A percentile compares a stretch with the other conserved stretches of the same genome.
Conservation (phyloP, 495 filamentous ascomycete species). For the Tuber borchii region DNA sequence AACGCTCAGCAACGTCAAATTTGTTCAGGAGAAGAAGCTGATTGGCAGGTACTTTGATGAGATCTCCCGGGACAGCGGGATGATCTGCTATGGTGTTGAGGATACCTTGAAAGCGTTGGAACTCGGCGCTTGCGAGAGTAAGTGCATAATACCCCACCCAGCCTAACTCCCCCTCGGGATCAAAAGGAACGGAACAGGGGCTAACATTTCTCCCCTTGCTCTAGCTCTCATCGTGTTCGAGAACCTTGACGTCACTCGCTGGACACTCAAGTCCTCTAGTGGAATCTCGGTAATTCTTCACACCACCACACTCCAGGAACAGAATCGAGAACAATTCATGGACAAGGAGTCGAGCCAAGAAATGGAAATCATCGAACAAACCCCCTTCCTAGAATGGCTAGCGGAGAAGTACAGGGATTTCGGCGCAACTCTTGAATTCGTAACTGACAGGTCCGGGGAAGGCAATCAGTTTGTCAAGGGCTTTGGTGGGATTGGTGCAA, state of each 20-base stretch:
- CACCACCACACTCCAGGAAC: constrained; percentile 79
- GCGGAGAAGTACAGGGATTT: constrained; percentile 97
- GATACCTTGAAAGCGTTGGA: constrained; percentile 98
- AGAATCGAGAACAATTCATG: constrained; percentile 74
- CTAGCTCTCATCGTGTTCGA: constrained; percentile 86
- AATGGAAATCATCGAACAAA: constrained; percentile 82
- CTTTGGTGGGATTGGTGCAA: constrained; percentile 94
- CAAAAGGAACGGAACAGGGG: background rate
- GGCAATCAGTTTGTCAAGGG: constrained; percentile 99
- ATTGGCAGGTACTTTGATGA: constrained; percentile 98
- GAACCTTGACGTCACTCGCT: constrained; percentile 89
- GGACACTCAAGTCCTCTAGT: constrained; percentile 69
- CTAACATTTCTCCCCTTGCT: constrained; percentile 2
- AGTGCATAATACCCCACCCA: constrained; percentile 6
- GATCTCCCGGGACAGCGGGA: constrained; percentile 92
- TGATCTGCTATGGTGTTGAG: constrained; percentile 94
- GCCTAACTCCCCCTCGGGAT: background rate
- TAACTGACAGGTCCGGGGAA: constrained; percentile 91
- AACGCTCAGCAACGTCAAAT: constrained; percentile 98
- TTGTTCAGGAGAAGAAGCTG: constrained; percentile 99
- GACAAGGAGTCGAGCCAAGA: constrained; percentile 92
- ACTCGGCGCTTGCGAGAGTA: constrained; percentile 81
- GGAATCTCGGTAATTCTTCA: constrained; percentile 69
- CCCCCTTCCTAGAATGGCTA: constrained; percentile 95
- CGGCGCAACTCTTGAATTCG: constrained; percentile 92